Conservation (phyloP, 441 rosid species). For the Flueggea neowawraea region DNA sequence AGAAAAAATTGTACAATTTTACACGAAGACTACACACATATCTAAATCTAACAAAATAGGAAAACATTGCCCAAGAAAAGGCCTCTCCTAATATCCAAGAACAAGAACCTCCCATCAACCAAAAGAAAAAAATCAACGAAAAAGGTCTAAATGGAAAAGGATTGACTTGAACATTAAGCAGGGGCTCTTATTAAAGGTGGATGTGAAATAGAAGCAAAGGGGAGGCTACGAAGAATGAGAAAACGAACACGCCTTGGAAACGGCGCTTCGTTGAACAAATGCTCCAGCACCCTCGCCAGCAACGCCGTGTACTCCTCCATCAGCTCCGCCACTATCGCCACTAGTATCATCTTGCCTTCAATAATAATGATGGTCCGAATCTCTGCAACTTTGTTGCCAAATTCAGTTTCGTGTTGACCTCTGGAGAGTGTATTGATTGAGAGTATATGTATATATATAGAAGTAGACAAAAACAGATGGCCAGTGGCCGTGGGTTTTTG, state of each 20-base stretch:
- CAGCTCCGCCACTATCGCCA: constrained; percentile 60
- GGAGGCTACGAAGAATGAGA: constrained; percentile 66
- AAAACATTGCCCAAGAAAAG: no score
- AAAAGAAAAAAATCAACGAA: neutral
- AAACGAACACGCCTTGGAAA: constrained; percentile 71
- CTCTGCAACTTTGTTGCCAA: no score
- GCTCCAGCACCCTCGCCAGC: constrained; percentile 55
- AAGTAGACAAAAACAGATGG: neutral
- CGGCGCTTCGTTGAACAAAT: constrained; percentile 58
- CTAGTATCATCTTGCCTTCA: constrained; percentile 47
- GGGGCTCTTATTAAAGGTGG: constrained; percentile 17
- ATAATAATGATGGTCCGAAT: no score
- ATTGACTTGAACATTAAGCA: constrained; percentile 4
- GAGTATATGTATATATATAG: neutral
- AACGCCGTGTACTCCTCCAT: constrained; percentile 76
- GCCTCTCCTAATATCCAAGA: no score
- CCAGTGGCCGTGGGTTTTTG: no score
- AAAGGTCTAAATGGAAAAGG: neutral
- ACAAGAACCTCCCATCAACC: no score
- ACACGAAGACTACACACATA: no score
- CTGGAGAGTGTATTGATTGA: neutral
- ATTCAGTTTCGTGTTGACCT: no score
- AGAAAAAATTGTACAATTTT: no score
- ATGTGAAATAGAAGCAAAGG: constrained; percentile 32
- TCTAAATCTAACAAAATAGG: no score